A percentile compares a stretch with the other conserved stretches of the same genome.
Conservation (phyloP, 352 stramenopile genomes). For the Pseudoperonospora humuli region DNA sequence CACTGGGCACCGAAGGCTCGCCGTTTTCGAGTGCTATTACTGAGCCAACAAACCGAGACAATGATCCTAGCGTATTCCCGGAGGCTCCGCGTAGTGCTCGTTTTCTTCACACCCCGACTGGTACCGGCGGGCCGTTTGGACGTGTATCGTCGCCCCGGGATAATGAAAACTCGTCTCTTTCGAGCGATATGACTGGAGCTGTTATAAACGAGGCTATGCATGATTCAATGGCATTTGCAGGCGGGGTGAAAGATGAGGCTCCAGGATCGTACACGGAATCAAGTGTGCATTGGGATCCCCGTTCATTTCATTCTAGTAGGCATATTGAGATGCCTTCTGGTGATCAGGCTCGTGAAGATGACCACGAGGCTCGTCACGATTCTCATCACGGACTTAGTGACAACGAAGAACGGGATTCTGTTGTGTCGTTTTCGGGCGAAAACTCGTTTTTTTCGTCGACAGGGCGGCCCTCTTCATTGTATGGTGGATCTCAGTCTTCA, state of each 20-base stretch:
- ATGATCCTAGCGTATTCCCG: conserved; percentile 17
- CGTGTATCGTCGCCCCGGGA: conserved; percentile 17
- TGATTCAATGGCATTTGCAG: conserved; percentile 4
- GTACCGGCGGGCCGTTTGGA: conserved; percentile 24
- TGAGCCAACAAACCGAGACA: conserved; percentile 5
- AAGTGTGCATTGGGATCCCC: conserved; percentile 16
- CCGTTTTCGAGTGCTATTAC: conserved; percentile 22
- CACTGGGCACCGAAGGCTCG: conserved; percentile 4
- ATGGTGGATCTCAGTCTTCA: conserved; percentile 34
- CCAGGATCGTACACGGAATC: conserved; percentile 15
- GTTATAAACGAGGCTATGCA: conserved; percentile 2
- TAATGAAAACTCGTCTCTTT: conserved; percentile 6
- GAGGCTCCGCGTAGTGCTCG: conserved; percentile 20
- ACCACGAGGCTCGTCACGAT: conserved; percentile 7
- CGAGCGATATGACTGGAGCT: conserved; percentile 7
- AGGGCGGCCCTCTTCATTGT: conserved; percentile 25
- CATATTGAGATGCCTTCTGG: conserved; percentile 2
- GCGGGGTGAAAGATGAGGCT: conserved; percentile 2
- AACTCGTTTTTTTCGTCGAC: conserved; percentile 28
- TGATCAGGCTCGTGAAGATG: conserved; percentile 1
- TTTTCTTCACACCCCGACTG: conserved; percentile 28
- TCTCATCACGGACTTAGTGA: conserved; percentile 19
- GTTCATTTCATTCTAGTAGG: conserved; percentile 3
- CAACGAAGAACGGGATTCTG: conserved; percentile 31
- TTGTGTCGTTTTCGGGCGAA: conserved; percentile 30